Evolutionary conservation across 345 rosid species (phyloP).

Genomic region (Anacardium occidentale): DNA sequence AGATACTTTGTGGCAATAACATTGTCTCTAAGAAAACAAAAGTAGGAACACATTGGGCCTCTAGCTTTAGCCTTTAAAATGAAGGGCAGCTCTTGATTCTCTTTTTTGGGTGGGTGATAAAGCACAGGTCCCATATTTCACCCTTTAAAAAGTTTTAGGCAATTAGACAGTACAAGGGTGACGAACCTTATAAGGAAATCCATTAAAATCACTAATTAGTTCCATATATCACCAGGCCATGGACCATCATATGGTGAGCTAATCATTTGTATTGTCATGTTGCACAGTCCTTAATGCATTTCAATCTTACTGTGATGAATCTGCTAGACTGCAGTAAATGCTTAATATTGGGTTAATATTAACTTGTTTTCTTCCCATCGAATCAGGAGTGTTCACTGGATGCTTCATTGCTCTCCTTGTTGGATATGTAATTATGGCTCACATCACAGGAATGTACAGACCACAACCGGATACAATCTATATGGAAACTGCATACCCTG

Average conservation of each 20-base stretch:
- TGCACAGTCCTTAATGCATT: no score
- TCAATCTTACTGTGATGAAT: no score
- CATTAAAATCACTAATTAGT: conserved; percentile 6
- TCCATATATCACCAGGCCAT: conserved; percentile 7
- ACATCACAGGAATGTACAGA: conserved; percentile 77
- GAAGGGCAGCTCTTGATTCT: conserved; percentile 30
- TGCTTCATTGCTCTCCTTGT: conserved; percentile 85
- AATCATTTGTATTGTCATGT: no score
- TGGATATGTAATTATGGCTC: conserved; percentile 89
- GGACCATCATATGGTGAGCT: no score
- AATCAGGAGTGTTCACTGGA: conserved; percentile 87
- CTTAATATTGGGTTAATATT: background rate
- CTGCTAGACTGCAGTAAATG: background rate
- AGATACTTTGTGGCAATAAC: conserved; percentile 25
- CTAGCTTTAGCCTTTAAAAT: conserved; percentile 30
- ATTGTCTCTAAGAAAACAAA: conserved; percentile 25
- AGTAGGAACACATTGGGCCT: conserved; percentile 46
- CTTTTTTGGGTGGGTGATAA: conserved; percentile 51
- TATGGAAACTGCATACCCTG: conserved; percentile 96
- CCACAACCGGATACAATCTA: conserved; percentile 61
- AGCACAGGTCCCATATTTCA: conserved; percentile 41
- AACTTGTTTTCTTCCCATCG: conserved; percentile 15
- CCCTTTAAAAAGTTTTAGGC: conserved; percentile 17
- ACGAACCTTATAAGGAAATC: conserved; percentile 14
- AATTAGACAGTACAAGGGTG: conserved; percentile 15